Evolutionary conservation across 306 rosid genomes (phyloP), one percentile per base, ranked within the genome.

Genomic region (Trifolium repens): DNA sequence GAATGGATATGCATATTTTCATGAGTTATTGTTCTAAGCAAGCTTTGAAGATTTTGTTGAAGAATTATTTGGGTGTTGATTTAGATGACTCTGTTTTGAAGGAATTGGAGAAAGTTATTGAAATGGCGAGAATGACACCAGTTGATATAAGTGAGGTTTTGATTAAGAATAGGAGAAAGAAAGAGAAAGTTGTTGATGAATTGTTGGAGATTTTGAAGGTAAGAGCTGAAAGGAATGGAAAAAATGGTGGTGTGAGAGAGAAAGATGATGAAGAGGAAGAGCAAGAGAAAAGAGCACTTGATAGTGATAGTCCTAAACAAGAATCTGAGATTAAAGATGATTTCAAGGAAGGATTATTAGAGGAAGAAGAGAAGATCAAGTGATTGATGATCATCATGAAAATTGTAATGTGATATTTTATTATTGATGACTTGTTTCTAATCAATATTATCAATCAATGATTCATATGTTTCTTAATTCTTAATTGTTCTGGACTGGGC

Each of bases 1-100:
- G 99, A 70, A 94, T 94, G 99, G 99, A 94, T 77, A 90, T 90
- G 99, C 99, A 94, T 42, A 74, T 94, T 27, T 89, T 85, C 81
- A 94, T 94, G 99, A 90, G 83, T 57, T 91, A 81, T 24, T 94
- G 98, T 73, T 82, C 96, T 0, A 89, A 85, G 10, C 69, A 88
- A 0, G 78, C 99, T 0, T 72, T 94, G 80, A 94, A 88, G 86
- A 94, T 94, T 54, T 85, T 94, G 72, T 43, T 94, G 34, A 88
- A 78, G 74, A 94, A 92, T 43, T 94, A 94, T 62, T 67, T 94
- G 69, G 91, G 74, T n/a, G 42, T 32, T 7, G 90, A 81, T 2
- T 39, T 88, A 58, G 91, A 81, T 1, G 60, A 2, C 0, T 35
- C 26, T 0, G 13, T 89, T 15, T 2, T 79, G 78, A 73, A 78